Conservation (phyloP, 768 basidiomycete species). For the Pholiota microspora region DNA sequence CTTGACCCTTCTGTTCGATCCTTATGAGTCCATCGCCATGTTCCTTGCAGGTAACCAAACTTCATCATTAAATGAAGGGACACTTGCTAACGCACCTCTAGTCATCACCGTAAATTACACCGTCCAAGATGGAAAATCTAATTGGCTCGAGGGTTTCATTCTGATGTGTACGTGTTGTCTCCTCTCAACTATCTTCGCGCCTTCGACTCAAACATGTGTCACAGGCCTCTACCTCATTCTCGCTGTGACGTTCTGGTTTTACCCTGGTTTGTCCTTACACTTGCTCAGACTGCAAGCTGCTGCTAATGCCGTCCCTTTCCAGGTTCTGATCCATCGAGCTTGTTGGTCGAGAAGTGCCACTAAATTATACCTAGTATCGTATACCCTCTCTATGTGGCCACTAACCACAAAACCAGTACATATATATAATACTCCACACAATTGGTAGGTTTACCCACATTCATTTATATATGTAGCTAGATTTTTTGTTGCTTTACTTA, state of each 20-base stretch:
- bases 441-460: neutral
- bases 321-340: constrained; percentile 32
- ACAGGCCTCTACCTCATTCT: constrained; percentile 73
- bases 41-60: constrained; percentile 40
- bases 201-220: neutral
- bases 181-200: neutral
- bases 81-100: constrained; percentile 21
- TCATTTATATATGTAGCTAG: neutral
- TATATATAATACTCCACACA: neutral
- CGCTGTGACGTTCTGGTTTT: constrained; percentile 66
- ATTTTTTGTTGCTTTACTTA: neutral
- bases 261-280: constrained; percentile 35
- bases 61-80: neutral
- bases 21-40: constrained; percentile 74
- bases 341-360: constrained; percentile 23
- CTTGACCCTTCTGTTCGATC: constrained; percentile 80
- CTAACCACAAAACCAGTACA: too few species aligned
- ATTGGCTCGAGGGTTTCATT: constrained; percentile 77
- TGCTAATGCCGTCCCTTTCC: neutral
- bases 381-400: neutral
- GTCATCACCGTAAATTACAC: constrained; percentile 86
- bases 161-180: constrained; percentile 32
- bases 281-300: neutral
- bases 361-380: constrained; percentile 8
- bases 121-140: constrained; percentile 77